Conservation (phyloP, 768 basidiomycete species). For the Scleroderma bovista region DNA sequence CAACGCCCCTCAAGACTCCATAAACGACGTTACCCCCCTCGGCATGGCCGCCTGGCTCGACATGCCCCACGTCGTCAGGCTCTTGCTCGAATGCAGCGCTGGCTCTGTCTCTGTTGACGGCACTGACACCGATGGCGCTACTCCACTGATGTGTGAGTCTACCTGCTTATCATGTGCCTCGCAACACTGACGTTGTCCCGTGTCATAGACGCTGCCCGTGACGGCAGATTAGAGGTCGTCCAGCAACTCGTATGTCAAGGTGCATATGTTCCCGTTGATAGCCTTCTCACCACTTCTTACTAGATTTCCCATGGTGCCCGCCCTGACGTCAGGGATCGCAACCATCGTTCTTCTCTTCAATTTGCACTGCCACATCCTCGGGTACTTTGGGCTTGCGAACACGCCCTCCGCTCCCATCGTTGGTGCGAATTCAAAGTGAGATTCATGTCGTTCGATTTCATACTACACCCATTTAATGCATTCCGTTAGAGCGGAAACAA, state of each 20-base stretch:
- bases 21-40: slow-evolving; percentile 71
- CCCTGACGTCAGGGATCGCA: slow-evolving; percentile 67
- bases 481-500: slow-evolving; percentile 27
- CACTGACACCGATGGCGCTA: slow-evolving; percentile 69
- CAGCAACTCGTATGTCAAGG: slow-evolving; percentile 60
- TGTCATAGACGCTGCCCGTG: slow-evolving; percentile 65
- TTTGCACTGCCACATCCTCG: slow-evolving; percentile 58
- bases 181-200: neutral
- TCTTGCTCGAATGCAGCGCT: slow-evolving; percentile 58
- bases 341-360: slow-evolving; percentile 68
- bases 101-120: slow-evolving; percentile 67
- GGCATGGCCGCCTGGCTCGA: slow-evolving; percentile 79
- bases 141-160: slow-evolving; percentile 77
- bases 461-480: neutral
- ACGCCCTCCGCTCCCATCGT: slow-evolving; percentile 53
- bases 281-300: slow-evolving; percentile 1
- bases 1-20: slow-evolving; percentile 65
- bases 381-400: slow-evolving; percentile 68
- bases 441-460: neutral
- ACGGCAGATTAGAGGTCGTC: slow-evolving; percentile 64
- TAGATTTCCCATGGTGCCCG: slow-evolving; percentile 61
- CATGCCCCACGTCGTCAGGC: slow-evolving; percentile 49
- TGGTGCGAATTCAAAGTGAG: slow-evolving; percentile 56
- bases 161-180: slow-evolving; percentile 5
- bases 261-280: slow-evolving; percentile 3